Percentiles rank a stretch among this genome's conserved stretches.
Evolutionary conservation across 306 rosid species (phyloP).

Genomic region (Medicago ruthenica): DNA sequence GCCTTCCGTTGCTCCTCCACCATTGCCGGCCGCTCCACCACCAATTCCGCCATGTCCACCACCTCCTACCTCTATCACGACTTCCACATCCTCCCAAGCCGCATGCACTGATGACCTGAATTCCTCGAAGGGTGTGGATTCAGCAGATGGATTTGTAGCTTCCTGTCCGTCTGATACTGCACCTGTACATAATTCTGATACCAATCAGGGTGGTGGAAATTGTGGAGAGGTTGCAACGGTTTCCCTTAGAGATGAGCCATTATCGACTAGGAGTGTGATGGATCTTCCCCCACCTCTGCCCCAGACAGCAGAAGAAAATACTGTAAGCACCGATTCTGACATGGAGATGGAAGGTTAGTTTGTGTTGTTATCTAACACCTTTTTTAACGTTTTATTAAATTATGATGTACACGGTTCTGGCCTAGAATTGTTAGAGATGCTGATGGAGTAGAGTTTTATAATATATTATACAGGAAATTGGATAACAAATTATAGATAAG

Average conservation of each 20-base stretch:
- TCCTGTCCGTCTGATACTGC: slow-evolving; percentile 43
- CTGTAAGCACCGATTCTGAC: slow-evolving; percentile 73
- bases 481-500: slow-evolving; percentile 2
- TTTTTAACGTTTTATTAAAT: neutral
- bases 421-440: slow-evolving; percentile 27
- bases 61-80: slow-evolving; percentile 37
- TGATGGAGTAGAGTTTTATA: slow-evolving; percentile 7
- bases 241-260: slow-evolving; percentile 38
- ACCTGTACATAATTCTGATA: slow-evolving; percentile 28
- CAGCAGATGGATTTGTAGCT: slow-evolving; percentile 40
- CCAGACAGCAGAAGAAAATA: slow-evolving; percentile 54
- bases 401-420: slow-evolving; percentile 1
- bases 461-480: slow-evolving; percentile 12
- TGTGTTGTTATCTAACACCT: slow-evolving; percentile 7
- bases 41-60: slow-evolving; percentile 60
- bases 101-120: slow-evolving; percentile 6
- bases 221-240: slow-evolving; percentile 39
- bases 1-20: slow-evolving; percentile 51
- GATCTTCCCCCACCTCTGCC: slow-evolving; percentile 57
- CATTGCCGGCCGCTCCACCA: slow-evolving; percentile 57
- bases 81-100: slow-evolving; percentile 43
- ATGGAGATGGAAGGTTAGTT: slow-evolving; percentile 98
- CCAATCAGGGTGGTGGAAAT: slow-evolving; percentile 48
- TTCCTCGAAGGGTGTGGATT: slow-evolving; percentile 30
- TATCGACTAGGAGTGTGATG: slow-evolving; percentile 32